These are phyloP conservation scores for Exophiala xenobiotica DNA, from an alignment of 2,329 filamentous ascomycete species.

Conservation along the genomic window DNA sequence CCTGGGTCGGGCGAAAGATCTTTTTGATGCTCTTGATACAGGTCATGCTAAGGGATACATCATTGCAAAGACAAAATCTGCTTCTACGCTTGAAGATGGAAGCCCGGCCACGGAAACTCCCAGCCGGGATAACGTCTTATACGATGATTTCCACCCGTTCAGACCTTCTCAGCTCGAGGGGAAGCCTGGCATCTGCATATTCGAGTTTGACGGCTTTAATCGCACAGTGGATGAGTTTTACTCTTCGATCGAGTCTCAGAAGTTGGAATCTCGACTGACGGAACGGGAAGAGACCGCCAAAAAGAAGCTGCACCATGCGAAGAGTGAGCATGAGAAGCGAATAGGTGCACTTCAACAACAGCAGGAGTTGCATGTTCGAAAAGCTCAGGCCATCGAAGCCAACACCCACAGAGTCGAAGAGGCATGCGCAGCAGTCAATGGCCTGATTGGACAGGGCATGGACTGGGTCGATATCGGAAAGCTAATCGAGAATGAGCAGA, in stretches of 20 bases:
- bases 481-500: conserved; percentile 84
- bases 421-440: conserved; percentile 87
- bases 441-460: conserved; percentile 89
- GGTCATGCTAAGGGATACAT: conserved; percentile 77
- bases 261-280: conserved; percentile 75
- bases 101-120: conserved; percentile 38
- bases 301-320: conserved; percentile 80
- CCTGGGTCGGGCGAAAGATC: conserved; percentile 67
- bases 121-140: conserved; percentile 57
- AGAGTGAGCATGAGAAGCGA: conserved; percentile 77
- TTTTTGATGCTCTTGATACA: conserved; percentile 68
- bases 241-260: conserved; percentile 92
- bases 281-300: conserved; percentile 81
- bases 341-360: conserved; percentile 79
- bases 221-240: conserved; percentile 95
- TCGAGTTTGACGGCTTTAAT: conserved; percentile 84
- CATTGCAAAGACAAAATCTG: conserved; percentile 63
- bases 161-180: conserved; percentile 74
- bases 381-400: conserved; percentile 85
- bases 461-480: conserved; percentile 93
- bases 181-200: conserved; percentile 63
- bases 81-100: conserved; percentile 36
- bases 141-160: conserved; percentile 96
- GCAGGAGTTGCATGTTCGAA: conserved; percentile 79
- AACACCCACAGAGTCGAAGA: conserved; percentile 91